These are phyloP conservation scores for Phytophthora idaei DNA, from an alignment of 352 stramenopile genomes.

Conservation along the genomic window DNA sequence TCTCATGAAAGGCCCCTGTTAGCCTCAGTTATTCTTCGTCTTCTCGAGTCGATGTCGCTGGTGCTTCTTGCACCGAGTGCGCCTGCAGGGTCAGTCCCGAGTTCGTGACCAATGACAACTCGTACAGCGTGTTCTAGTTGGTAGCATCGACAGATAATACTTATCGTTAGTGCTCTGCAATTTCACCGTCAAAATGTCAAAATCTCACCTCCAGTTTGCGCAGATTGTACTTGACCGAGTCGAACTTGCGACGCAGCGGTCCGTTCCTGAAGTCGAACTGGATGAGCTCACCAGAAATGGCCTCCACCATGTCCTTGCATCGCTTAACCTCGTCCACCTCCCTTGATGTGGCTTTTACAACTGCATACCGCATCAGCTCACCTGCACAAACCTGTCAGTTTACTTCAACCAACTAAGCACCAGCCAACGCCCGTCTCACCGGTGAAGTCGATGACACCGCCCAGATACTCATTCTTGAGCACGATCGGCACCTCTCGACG, in stretches of 20 bases:
- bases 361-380: conserved; percentile 88
- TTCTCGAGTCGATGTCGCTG: conserved; percentile 14
- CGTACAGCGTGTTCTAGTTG: conserved; percentile 91
- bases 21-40: conserved; percentile 24
- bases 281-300: conserved; percentile 90
- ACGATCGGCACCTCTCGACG: conserved; percentile 57
- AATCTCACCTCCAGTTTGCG: conserved; percentile 88
- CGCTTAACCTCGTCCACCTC: conserved; percentile 82
- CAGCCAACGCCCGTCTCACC: conserved; percentile 51
- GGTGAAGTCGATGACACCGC: conserved; percentile 95
- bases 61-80: conserved; percentile 47
- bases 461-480: conserved; percentile 92
- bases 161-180: conserved; percentile 1
- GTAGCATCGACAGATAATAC: background rate
- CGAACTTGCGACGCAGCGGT: conserved; percentile 92
- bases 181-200: background rate
- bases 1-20: background rate
- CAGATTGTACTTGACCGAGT: conserved; percentile 95
- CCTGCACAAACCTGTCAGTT: conserved; percentile 43
- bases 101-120: conserved; percentile 88
- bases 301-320: conserved; percentile 84
- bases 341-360: conserved; percentile 89
- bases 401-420: background rate
- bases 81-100: conserved; percentile 58
- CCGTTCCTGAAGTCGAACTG: conserved; percentile 96